Conservation (phyloP, 306 rosid genomes). For the Casuarina equisetifolia region DNA sequence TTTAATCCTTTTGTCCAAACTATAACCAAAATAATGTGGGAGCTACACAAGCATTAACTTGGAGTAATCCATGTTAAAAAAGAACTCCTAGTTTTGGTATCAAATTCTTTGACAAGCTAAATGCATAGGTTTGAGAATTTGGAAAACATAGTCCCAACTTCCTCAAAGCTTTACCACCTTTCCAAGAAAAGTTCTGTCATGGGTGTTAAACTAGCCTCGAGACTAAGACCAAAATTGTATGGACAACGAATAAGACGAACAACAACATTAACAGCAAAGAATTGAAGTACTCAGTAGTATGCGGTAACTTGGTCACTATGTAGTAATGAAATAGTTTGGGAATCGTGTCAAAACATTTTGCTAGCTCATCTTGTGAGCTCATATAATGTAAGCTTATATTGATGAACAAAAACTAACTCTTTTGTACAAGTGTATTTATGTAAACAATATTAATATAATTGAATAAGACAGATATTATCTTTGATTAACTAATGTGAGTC, state of each 20-base stretch:
- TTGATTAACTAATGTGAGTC: no score
- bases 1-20: constrained; percentile 70
- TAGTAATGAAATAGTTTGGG: constrained; percentile 72
- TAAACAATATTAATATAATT: no score
- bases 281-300: constrained; percentile 66
- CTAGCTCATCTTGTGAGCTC: neutral
- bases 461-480: no score
- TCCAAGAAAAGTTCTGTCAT: constrained; percentile 68
- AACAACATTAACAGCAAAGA: constrained; percentile 31
- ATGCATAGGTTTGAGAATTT: constrained; percentile 75
- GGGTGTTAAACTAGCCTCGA: constrained; percentile 73
- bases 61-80: constrained; percentile 67
- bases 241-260: constrained; percentile 63
- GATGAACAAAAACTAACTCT: no score
- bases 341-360: constrained; percentile 73
- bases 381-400: no score
- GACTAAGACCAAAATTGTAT: constrained; percentile 73
- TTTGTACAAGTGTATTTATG: no score
- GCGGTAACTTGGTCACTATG: constrained; percentile 79
- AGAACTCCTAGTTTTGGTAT: constrained; percentile 81
- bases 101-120: constrained; percentile 69
- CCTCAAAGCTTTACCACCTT: constrained; percentile 67
- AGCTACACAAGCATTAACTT: constrained; percentile 71
- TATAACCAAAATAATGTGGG: constrained; percentile 87
- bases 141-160: constrained; percentile 73